Conservation (phyloP, 352 stramenopile species). For the Pythium insidiosum region DNA sequence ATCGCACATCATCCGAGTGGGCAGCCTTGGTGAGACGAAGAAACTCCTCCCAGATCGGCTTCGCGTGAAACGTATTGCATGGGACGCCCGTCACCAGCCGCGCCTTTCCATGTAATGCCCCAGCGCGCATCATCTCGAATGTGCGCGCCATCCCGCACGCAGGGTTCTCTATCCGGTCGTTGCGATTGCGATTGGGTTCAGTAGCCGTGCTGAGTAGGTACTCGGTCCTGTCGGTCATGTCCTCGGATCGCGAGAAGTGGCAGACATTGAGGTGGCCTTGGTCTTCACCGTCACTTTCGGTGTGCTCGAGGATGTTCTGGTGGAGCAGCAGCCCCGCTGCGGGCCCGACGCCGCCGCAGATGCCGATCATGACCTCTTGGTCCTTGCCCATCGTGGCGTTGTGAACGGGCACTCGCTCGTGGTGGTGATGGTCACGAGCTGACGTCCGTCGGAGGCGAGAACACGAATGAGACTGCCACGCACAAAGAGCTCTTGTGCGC, state of each 20-base stretch:
- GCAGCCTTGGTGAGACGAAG: conserved; percentile 25
- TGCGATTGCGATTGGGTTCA: too few relatives aligned
- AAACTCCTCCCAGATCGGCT: conserved; percentile 67
- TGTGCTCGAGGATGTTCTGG: conserved; percentile 65
- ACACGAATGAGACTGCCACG: too few relatives aligned
- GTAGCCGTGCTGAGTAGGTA: conserved; percentile 34
- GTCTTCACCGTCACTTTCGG: conserved; percentile 47
- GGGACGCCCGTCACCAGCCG: conserved; percentile 53
- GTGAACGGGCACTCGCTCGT: conserved; percentile 1
- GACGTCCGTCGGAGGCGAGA: too few relatives aligned
- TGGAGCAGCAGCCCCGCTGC: conserved; percentile 65
- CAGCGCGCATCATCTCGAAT: conserved; percentile 60
- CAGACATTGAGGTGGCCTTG: conserved; percentile 58
- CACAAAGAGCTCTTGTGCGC: too few relatives aligned
- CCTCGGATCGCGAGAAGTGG: conserved; percentile 66
- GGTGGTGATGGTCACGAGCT: conserved; percentile 1
- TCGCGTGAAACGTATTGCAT: conserved; percentile 74
- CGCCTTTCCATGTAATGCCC: conserved; percentile 19
- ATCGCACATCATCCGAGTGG: conserved; percentile 7
- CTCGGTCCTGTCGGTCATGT: conserved; percentile 70
- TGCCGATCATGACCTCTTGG: conserved; percentile 51
- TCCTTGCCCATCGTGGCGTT: conserved; percentile 17
- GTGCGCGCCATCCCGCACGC: conserved; percentile 65
- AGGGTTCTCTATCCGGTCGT: conserved; percentile 43
- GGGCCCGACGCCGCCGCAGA: conserved; percentile 64